Percentiles rank a stretch among this genome's conserved stretches.
phyloP scores from a whole-genome alignment of 257 asterid species.

The Penstemon davidsonii region DNA sequence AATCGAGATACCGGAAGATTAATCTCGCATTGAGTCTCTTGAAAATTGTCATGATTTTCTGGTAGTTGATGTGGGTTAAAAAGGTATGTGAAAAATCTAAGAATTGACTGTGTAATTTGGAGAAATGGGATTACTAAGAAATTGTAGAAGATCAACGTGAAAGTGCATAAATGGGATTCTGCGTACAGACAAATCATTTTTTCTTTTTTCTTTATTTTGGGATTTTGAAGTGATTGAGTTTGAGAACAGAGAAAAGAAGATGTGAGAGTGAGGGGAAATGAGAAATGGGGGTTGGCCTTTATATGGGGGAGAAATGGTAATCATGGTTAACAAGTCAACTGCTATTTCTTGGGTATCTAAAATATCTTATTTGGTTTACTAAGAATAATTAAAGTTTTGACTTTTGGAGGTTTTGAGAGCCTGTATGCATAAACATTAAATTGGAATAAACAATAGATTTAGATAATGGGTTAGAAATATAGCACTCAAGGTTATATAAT shows the following conservation, averaged over 20 bases:
- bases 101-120: neutral
- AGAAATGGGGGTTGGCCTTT: neutral
- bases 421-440: neutral
- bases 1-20: slow-evolving; percentile 29
- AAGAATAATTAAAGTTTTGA: slow-evolving; percentile 28
- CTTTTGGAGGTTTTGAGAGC: slow-evolving; percentile 32
- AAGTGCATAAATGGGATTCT: slow-evolving; percentile 28
- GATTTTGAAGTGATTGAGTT: neutral
- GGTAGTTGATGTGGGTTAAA: slow-evolving; percentile 41
- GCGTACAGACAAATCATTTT: slow-evolving; percentile 36
- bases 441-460: neutral
- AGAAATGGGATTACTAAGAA: slow-evolving; percentile 32
- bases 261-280: neutral
- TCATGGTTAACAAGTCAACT: slow-evolving; percentile 32
- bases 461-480: slow-evolving; percentile 12
- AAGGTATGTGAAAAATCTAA: slow-evolving; percentile 27
- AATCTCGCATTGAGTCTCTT: slow-evolving; percentile 35
- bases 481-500: slow-evolving; percentile 27
- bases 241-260: neutral
- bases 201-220: neutral
- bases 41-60: neutral
- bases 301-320: neutral
- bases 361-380: slow-evolving; percentile 4
- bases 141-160: slow-evolving; percentile 25
- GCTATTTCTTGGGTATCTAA: slow-evolving; percentile 12